Evolutionary conservation across 495 filamentous ascomycete species (phyloP), one percentile per base, ranked within the genome.

Genomic region (Choiromyces venosus): DNA sequence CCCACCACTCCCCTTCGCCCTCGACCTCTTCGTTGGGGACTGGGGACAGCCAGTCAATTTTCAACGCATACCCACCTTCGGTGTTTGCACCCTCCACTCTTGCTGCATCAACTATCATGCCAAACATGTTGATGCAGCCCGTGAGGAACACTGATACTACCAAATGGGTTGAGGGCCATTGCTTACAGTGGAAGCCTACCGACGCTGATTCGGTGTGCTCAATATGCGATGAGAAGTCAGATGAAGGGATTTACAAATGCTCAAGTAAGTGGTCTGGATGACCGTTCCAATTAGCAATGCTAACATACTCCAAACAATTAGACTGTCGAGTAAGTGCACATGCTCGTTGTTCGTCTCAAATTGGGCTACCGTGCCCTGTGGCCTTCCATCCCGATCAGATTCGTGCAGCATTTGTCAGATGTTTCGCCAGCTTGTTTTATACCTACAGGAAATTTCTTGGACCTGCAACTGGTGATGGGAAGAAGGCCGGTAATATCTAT

Each of bases 71-170:
- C 84, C 94, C 95, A 2, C 94, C 95, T 2, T 97, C 94, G 4
- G 92, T 94, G 3, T 99, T 97, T 83, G 95, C 95, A 3, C 92
- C 94, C 78, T 97, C 94, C 21, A 99, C 95, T 14, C 86, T 98
- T n/a, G 95, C 95, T 39, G 95, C 95, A n/a, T 97, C 93, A 19
- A 99, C 95, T 0, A 90, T 99, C 79, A 97, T 99, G 88, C 94
- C 95, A 18, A 92, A 93, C 80, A 88, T 96, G 83, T 85, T 92
- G 66, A 85, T 92, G 75, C 93, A 96, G 80, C 93, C 92, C 3
- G 91, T 97, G 10, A 85, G 87, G 44, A 96, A 97, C 78, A 92
- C 91, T 4, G 93, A 96, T 46, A 94, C 89, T 40, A 93, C 88
- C 5, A 89, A 90, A 73, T 98, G 94, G 95, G 89, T 93, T 4